These are phyloP conservation scores for Psidium friedrichsthalianum DNA, from an alignment of 345 rosid genomes.

Conservation along the genomic window DNA sequence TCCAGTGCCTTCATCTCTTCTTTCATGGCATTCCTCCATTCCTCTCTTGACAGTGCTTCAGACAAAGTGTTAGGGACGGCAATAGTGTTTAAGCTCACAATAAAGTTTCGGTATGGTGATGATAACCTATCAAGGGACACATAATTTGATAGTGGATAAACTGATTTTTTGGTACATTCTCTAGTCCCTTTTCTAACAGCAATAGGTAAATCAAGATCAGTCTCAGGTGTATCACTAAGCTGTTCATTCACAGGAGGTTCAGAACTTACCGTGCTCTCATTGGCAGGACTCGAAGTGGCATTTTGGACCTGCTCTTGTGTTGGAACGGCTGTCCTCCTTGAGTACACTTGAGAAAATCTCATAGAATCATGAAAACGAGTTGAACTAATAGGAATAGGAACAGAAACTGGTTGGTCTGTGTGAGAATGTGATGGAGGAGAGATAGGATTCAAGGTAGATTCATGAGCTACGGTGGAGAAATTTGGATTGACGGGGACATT, in stretches of 20 bases:
- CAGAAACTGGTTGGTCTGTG: not conserved
- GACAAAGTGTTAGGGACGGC: not conserved
- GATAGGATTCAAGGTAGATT: not conserved
- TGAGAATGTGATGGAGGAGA: not conserved
- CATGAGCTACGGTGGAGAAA: not conserved
- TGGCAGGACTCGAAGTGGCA: not conserved
- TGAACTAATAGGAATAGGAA: not conserved
- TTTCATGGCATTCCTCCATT: not conserved
- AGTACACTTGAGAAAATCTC: not conserved
- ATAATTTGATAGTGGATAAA: not conserved
- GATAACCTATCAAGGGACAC: not conserved
- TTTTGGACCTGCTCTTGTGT: not conserved
- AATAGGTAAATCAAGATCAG: not conserved
- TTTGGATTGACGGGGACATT: not conserved
- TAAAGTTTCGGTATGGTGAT: not conserved
- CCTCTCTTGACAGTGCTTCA: not conserved
- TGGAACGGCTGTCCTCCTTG: not conserved
- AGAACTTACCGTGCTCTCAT: not conserved
- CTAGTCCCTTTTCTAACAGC: not conserved
- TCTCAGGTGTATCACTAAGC: too few relatives aligned
- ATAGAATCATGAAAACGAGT: not conserved
- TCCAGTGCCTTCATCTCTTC: not conserved
- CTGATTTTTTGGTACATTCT: not conserved
- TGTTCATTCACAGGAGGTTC: not conserved
- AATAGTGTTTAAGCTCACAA: not conserved